Evolutionary conservation across 75 land plant species (phyloP), one percentile per base, ranked within the genome.

Genomic region (Picea glauca): DNA sequence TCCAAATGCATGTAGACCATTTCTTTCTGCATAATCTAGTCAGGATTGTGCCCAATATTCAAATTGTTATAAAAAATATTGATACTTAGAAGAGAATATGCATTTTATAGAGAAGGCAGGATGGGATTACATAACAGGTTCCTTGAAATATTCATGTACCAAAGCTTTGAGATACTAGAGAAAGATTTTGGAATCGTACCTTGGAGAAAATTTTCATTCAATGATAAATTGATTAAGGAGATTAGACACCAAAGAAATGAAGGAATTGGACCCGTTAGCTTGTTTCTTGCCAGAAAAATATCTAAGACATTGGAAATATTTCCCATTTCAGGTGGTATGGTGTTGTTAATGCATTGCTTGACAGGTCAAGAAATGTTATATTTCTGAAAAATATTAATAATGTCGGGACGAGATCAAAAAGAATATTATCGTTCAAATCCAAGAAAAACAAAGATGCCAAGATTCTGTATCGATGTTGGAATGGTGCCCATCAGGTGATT

Each of bases 191-290:
- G n/a, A n/a, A n/a, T n/a, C n/a, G n/a, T n/a, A n/a, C n/a, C n/a
- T n/a, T n/a, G n/a, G n/a, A n/a, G n/a, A n/a, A n/a, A n/a, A n/a
- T n/a, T n/a, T n/a, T n/a, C n/a, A n/a, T n/a, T n/a, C n/a, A n/a
- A n/a, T n/a, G n/a, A n/a, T n/a, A n/a, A n/a, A n/a, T n/a, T n/a
- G n/a, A n/a, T n/a, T n/a, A 92, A 86, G 0, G 89, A 80, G 32
- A 60, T 78, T 0, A 93, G 81, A 33, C 63, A 75, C 0, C 88
- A 89, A 40, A 96, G 78, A 43, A 79, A 82, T 33, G 58, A 68
- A 11, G 98, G 99, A 63, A 94, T 88, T 58, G 15, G 62, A 73
- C 98, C 99, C 20, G 76, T 81, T 31, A 96, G 81, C 40, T 84
- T 35, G 78, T 94, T 96, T 15, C 85, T 62, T 58, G 83, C 81